Conservation (phyloP, 108 stramenopile species). For the Nitzschia inconspicua region DNA sequence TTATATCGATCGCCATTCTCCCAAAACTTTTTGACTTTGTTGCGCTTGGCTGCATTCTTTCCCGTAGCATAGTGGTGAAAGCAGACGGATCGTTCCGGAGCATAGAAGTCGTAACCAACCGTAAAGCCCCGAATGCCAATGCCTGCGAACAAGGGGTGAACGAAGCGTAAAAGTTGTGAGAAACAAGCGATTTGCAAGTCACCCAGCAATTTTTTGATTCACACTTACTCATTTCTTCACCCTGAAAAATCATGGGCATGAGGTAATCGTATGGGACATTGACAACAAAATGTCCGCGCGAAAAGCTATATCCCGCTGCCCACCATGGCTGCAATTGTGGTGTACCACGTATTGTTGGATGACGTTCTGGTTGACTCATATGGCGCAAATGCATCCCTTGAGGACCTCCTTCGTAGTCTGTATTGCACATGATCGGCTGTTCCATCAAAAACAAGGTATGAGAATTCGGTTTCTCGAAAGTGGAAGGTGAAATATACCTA, state of each 20-base stretch:
- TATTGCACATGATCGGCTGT: slow-evolving; percentile 93
- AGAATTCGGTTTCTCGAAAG: too few relatives aligned
- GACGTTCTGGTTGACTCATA: slow-evolving; percentile 80
- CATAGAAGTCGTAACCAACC: slow-evolving; percentile 89
- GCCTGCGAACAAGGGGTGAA: not conserved
- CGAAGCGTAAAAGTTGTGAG: not conserved
- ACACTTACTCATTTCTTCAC: slow-evolving; percentile 93
- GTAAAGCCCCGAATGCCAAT: slow-evolving; percentile 86
- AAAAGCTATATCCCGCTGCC: slow-evolving; percentile 90
- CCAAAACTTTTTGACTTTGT: slow-evolving; percentile 77
- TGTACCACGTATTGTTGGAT: slow-evolving; percentile 53
- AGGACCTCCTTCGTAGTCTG: slow-evolving; percentile 75
- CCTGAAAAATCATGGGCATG: slow-evolving; percentile 62
- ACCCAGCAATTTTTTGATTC: too few relatives aligned
- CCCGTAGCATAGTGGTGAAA: slow-evolving; percentile 89
- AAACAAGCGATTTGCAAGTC: not conserved
- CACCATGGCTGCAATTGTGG: slow-evolving; percentile 89
- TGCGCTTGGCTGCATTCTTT: slow-evolving; percentile 52
- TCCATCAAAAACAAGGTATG: too few relatives aligned
- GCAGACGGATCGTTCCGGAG: slow-evolving; percentile 78
- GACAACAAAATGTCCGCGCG: slow-evolving; percentile 80
- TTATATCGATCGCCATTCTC: slow-evolving; percentile 58
- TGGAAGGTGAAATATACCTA: too few relatives aligned
- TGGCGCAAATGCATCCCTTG: slow-evolving; percentile 82
- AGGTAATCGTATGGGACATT: slow-evolving; percentile 81